phyloP scores from a whole-genome alignment of 352 stramenopile genomes.

The Phytophthora capsici region DNA sequence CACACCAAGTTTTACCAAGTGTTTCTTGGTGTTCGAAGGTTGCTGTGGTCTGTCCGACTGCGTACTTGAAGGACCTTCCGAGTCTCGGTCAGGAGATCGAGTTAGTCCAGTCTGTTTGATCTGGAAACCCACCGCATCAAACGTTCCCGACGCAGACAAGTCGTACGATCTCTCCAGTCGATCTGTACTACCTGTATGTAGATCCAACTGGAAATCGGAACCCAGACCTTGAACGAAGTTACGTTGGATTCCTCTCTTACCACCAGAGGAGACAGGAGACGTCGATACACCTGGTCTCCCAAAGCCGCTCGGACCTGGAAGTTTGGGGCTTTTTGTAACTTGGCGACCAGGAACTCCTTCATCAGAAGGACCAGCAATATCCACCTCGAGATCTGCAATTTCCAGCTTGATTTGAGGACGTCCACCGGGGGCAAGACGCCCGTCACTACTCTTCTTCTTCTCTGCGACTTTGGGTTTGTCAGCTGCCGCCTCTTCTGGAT shows the following conservation, averaged over 20 bases:
- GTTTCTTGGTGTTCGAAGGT: conserved; percentile 74
- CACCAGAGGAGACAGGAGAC: conserved; percentile 52
- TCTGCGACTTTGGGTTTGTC: conserved; percentile 50
- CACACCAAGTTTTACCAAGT: conserved; percentile 84
- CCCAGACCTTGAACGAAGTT: conserved; percentile 76
- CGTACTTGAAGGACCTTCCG: conserved; percentile 16
- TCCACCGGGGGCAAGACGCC: conserved; percentile 5
- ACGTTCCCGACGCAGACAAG: conserved; percentile 80
- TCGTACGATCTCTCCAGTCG: conserved; percentile 82
- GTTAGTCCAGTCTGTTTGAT: conserved; percentile 87
- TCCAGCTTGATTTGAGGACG: conserved; percentile 77
- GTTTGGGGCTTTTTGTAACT: conserved; percentile 52
- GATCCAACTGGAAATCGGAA: conserved; percentile 73
- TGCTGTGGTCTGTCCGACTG: conserved; percentile 36
- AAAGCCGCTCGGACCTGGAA: conserved; percentile 29
- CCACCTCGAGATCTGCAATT: conserved; percentile 55
- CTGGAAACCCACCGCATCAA: conserved; percentile 82
- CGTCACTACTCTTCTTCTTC: conserved; percentile 55
- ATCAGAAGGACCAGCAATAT: conserved; percentile 14
- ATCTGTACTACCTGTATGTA: conserved; percentile 61
- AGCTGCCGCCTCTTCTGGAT: conserved; percentile 23
- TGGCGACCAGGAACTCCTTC: conserved; percentile 38
- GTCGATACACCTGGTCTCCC: conserved; percentile 35
- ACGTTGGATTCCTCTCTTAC: conserved; percentile 74
- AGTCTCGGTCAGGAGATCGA: conserved; percentile 57